Base-by-base conservation (phyloP, 1,284 basidiomycete species). In the Hypsizygus ulmarius region DNA sequence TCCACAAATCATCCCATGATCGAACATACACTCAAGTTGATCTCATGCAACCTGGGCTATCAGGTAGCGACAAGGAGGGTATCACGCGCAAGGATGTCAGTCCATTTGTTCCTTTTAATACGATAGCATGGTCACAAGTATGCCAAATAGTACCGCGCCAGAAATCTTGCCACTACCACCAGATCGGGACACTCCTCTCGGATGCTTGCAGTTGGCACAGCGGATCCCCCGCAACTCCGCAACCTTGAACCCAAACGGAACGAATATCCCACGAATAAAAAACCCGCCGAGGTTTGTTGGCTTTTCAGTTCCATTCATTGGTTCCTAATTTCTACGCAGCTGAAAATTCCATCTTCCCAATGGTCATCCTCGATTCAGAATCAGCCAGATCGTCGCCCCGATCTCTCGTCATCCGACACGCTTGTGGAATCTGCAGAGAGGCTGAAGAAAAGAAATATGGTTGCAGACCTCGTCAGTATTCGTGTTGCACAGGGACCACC, bases 381-480 rank as follows among this genome's bases (percentile, higher is more conserved):
- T 12, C 28, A 36, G 9, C 19, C 38, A 30, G 28, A 16, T 29
- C 30, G 42, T 39, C 37, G 36, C 8, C 21, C 47, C 15, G 41
- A 48, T 30, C 28, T 18, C 39, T 12, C 35, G 29, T 39, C 30
- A 27, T 29, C 47, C 3, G 25, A 30, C 6, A 19, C 27, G 5
- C 40, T 25, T 25, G 21, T 25, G 21, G 21, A 25, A 25, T 25
- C 36, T 25, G 21, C 25, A 21, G 29, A 48, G 12, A 25, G 25
- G 5, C 28, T 25, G 25, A 45, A 34, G 40, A 12, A 49, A 18
- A 48, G 46, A 37, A 39, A 33, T 15, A 27, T 19, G 29, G 30
- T 41, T 28, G 14, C 47, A 28, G 51, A 53, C 35, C 42, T 35
- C 37, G 58, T 55, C 15, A 52, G 54, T 51, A 34, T 52, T 44